phyloP scores from a whole-genome alignment of 192 early-diverging fungal genomes.

The Mortierella claussenii region DNA sequence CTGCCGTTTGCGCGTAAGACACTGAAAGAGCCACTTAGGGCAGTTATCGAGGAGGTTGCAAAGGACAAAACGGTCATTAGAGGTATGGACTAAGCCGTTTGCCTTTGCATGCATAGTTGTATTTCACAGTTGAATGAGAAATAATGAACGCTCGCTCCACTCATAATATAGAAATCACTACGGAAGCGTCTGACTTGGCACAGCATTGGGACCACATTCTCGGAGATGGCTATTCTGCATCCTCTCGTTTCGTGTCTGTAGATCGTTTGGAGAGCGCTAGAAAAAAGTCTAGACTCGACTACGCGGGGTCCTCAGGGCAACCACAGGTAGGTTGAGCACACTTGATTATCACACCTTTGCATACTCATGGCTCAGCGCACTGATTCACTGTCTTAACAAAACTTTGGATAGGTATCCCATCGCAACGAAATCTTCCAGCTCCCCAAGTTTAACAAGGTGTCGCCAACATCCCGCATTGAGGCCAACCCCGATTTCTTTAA shows the following conservation, averaged over 20 bases:
- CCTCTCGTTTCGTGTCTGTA: background rate
- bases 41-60: slow-evolving; percentile 8
- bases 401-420: too few relatives aligned
- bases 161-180: background rate
- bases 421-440: background rate
- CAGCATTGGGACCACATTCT: background rate
- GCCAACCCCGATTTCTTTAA: background rate
- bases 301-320: background rate
- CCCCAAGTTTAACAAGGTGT: slow-evolving; percentile 7
- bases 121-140: too few relatives aligned
- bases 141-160: background rate
- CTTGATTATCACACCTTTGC: too few relatives aligned
- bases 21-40: slow-evolving; percentile 7
- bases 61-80: too few relatives aligned
- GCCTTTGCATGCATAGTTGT: too few relatives aligned
- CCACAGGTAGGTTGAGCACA: too few relatives aligned
- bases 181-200: background rate
- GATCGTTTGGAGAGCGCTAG: background rate
- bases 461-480: background rate
- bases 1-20: slow-evolving; percentile 9
- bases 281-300: background rate
- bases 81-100: too few relatives aligned
- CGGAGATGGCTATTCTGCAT: background rate
- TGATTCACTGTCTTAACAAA: too few relatives aligned
- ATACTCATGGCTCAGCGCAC: too few relatives aligned